A percentile compares a stretch with the other conserved stretches of the same genome.
Evolutionary conservation across 192 early-diverging fungal genomes (phyloP).

Genomic region (Linnemannia exigua): DNA sequence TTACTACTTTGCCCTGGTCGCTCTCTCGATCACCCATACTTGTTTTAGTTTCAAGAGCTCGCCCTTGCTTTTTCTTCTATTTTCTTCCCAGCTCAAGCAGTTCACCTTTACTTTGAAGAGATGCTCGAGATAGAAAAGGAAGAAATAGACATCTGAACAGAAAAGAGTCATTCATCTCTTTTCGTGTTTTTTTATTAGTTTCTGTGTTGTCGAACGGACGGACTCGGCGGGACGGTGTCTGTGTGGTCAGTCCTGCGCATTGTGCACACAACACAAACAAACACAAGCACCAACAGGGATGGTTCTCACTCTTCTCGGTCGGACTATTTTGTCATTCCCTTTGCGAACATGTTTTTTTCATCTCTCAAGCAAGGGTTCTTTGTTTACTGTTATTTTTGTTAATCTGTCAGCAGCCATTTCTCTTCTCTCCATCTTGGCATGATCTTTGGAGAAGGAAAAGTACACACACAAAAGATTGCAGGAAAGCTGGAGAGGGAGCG

Average conservation of each 20-base stretch:
- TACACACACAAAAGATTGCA: not conserved
- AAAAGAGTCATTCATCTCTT: conserved; percentile 6
- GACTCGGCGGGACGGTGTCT: not conserved
- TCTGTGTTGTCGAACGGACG: not conserved
- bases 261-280: not conserved
- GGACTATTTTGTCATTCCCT: not conserved
- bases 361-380: not conserved
- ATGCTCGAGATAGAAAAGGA: not conserved
- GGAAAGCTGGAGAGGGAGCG: not conserved
- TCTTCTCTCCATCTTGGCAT: not conserved
- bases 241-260: conserved; percentile 7
- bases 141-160: not conserved
- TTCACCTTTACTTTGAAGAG: not conserved
- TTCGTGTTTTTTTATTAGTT: not conserved
- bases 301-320: not conserved
- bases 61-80: not conserved
- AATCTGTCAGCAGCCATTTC: not conserved
- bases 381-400: conserved; percentile 4
- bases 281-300: not conserved
- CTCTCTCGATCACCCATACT: not conserved
- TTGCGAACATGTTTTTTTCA: not conserved
- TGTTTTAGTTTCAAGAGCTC: not conserved
- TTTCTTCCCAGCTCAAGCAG: not conserved
- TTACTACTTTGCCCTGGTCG: too few relatives aligned
- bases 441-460: conserved; percentile 1